Conservation (phyloP, 2,329 filamentous ascomycete species). For the Emydomyces testavorans region DNA sequence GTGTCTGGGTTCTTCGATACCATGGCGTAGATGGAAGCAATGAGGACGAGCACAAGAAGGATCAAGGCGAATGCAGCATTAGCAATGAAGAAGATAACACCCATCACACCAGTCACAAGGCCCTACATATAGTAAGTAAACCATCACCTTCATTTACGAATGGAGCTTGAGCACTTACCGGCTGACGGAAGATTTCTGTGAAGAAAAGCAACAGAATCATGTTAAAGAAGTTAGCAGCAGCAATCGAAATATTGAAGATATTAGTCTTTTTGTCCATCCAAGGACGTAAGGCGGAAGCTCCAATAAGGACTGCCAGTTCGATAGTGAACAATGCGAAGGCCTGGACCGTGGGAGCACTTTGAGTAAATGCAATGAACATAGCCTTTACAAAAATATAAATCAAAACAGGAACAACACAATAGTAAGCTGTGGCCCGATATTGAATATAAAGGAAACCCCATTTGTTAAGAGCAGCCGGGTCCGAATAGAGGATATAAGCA, state of each 20-base stretch:
- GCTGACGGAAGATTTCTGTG: constrained; percentile 73
- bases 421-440: constrained; percentile 90
- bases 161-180: constrained; percentile 40
- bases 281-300: constrained; percentile 66
- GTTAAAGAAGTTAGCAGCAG: constrained; percentile 80
- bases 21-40: constrained; percentile 66
- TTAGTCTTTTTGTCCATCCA: constrained; percentile 99
- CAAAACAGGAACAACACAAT: constrained; percentile 75
- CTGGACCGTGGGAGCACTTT: constrained; percentile 59
- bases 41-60: constrained; percentile 68
- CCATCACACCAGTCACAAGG: constrained; percentile 76
- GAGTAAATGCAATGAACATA: constrained; percentile 75
- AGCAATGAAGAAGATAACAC: constrained; percentile 76
- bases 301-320: constrained; percentile 67
- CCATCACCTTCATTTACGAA: background rate
- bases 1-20: constrained; percentile 89
- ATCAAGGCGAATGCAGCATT: constrained; percentile 77
- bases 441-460: constrained; percentile 98
- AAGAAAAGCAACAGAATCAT: constrained; percentile 82
- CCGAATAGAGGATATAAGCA: constrained; percentile 92
- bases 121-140: constrained; percentile 33
- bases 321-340: constrained; percentile 73
- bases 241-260: constrained; percentile 88
- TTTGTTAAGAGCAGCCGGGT: constrained; percentile 87
- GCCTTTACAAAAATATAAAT: constrained; percentile 74